Evolutionary conservation across 169 alveolate genomes (phyloP).

Genomic region (Eimeria falciformis): DNA sequence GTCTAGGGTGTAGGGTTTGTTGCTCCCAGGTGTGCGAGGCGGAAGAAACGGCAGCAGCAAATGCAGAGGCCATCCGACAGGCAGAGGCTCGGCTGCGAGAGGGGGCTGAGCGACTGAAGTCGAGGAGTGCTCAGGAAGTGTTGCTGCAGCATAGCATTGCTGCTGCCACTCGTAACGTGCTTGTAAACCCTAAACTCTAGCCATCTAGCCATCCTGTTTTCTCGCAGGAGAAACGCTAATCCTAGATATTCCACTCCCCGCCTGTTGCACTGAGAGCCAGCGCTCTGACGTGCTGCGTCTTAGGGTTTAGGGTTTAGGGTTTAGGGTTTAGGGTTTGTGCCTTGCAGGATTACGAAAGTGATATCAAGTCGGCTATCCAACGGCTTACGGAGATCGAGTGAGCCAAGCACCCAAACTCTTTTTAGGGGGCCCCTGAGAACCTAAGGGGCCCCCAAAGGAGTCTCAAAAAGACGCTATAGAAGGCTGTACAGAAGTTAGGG

Average conservation of each 20-base stretch:
- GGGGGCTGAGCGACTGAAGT: background rate
- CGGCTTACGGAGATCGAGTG: background rate
- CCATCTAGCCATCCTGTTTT: no score
- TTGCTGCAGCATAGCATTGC: constrained; percentile 30
- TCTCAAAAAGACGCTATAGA: no score
- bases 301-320: constrained; percentile 51
- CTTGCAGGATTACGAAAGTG: constrained; percentile 26
- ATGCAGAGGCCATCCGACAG: background rate
- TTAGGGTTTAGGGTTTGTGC: constrained; percentile 55
- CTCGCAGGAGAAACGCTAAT: no score
- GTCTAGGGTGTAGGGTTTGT: constrained; percentile 33
- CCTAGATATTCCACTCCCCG: no score
- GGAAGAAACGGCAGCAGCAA: constrained; percentile 34
- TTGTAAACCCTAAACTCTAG: constrained; percentile 61
- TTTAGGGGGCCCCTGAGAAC: background rate
- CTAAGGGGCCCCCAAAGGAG: background rate
- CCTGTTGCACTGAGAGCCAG: background rate
- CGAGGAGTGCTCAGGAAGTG: background rate
- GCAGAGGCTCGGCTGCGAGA: background rate
- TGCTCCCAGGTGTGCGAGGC: constrained; percentile 32
- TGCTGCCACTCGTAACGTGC: constrained; percentile 15
- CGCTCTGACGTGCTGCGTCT: background rate
- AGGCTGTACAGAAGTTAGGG: background rate
- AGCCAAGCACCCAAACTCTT: background rate
- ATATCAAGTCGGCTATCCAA: constrained; percentile 12